A percentile compares a stretch with the other conserved stretches of the same genome.
phyloP scores from a whole-genome alignment of 2,329 filamentous ascomycete species.

The Stagonosporopsis tanaceti region DNA sequence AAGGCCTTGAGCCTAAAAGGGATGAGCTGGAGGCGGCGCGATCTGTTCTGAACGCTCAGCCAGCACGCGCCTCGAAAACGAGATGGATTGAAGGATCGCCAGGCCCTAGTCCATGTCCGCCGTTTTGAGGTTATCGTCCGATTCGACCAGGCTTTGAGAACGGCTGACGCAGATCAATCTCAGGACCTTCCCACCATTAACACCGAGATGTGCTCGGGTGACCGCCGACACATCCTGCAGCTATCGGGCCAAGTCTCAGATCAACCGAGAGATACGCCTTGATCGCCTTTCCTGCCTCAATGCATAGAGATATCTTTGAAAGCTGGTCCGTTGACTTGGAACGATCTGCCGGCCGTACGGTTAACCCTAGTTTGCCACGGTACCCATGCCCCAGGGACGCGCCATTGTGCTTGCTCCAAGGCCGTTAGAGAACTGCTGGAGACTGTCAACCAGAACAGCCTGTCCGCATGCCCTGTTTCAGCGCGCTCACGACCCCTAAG shows the following conservation, averaged over 20 bases:
- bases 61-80: conserved; percentile 21
- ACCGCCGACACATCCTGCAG: conserved; percentile 34
- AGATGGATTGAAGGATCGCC: conserved; percentile 24
- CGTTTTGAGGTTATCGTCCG: conserved; percentile 46
- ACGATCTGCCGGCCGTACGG: conserved; percentile 33
- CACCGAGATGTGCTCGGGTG: conserved; percentile 39
- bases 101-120: conserved; percentile 36
- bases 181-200: conserved; percentile 32
- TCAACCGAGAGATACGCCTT: conserved; percentile 42
- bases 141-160: conserved; percentile 37
- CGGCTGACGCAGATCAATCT: conserved; percentile 48
- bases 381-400: conserved; percentile 20
- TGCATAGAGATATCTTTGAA: conserved; percentile 9
- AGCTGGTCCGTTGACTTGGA: conserved; percentile 19
- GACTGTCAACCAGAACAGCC: conserved; percentile 17
- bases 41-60: conserved; percentile 17
- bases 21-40: conserved; percentile 3
- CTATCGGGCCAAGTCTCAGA: conserved; percentile 44
- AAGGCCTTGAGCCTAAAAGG: background rate
- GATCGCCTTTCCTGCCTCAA: conserved; percentile 24
- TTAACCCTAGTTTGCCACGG: conserved; percentile 26
- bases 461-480: conserved; percentile 30
- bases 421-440: conserved; percentile 7
- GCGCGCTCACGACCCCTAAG: conserved; percentile 12
- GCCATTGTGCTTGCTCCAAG: conserved; percentile 15